Evolutionary conservation across 805 yeast genomes (phyloP).

Genomic region (Candida orba): DNA sequence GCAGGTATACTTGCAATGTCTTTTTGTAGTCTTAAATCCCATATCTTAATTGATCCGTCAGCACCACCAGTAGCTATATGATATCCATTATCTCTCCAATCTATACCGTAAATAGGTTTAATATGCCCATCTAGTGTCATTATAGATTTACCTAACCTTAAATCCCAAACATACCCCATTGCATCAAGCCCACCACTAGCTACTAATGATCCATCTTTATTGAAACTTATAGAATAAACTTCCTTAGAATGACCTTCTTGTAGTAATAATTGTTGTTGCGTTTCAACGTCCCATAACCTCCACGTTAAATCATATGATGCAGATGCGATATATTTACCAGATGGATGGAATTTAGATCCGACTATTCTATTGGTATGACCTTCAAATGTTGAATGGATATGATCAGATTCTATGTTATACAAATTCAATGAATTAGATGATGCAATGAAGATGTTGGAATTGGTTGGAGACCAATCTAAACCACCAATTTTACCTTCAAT

Average conservation of each 20-base stretch:
- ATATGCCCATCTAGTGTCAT: conserved; percentile 59
- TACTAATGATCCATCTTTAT: conserved; percentile 69
- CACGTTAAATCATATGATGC: conserved; percentile 84
- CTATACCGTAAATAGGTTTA: conserved; percentile 60
- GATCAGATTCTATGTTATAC: conserved; percentile 21
- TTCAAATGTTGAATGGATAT: conserved; percentile 14
- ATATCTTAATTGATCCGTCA: conserved; percentile 70
- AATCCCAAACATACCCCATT: conserved; percentile 73
- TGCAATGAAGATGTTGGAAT: conserved; percentile 30
- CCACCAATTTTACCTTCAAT: conserved; percentile 64
- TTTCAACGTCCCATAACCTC: conserved; percentile 75
- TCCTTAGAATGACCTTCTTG: conserved; percentile 88
- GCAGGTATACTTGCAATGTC: conserved; percentile 47
- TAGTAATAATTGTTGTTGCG: conserved; percentile 40
- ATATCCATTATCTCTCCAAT: conserved; percentile 72
- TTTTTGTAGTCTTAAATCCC: conserved; percentile 69
- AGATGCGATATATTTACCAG: conserved; percentile 46
- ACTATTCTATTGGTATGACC: conserved; percentile 56
- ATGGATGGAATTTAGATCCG: conserved; percentile 58
- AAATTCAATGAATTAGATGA: conserved; percentile 41
- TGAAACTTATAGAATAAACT: conserved; percentile 54
- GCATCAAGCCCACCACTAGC: conserved; percentile 79
- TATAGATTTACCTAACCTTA: conserved; percentile 66
- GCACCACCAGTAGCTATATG: conserved; percentile 79
- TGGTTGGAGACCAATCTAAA: conserved; percentile 50